These are phyloP conservation scores for Pulveroboletus frians DNA, from an alignment of 768 basidiomycete genomes.

Conservation along the genomic window DNA sequence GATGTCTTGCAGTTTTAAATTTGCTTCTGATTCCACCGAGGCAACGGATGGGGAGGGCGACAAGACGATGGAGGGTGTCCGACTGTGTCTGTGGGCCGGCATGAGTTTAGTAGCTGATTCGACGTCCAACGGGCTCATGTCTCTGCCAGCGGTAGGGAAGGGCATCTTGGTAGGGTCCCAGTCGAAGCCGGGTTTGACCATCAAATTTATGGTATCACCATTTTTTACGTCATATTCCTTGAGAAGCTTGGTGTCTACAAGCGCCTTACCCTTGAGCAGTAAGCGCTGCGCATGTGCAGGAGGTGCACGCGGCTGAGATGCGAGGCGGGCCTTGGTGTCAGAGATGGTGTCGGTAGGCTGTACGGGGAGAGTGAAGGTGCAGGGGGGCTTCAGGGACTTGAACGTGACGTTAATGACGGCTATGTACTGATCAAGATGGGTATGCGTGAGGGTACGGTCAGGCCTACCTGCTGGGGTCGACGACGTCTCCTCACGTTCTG, in stretches of 20 bases:
- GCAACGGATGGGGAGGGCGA: slow-evolving; percentile 65
- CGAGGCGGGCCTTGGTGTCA: slow-evolving; percentile 72
- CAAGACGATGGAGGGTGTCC: slow-evolving; percentile 74
- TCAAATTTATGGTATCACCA: slow-evolving; percentile 79
- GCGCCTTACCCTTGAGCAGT: slow-evolving; percentile 89
- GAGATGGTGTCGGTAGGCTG: slow-evolving; percentile 80
- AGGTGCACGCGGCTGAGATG: slow-evolving; percentile 62
- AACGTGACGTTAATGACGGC: slow-evolving; percentile 60
- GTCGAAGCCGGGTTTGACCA: slow-evolving; percentile 72
- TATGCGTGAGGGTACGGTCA: neutral
- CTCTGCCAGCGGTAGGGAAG: slow-evolving; percentile 21
- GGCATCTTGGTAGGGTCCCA: slow-evolving; percentile 51
- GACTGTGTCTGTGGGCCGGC: slow-evolving; percentile 44
- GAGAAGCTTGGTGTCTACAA: slow-evolving; percentile 82
- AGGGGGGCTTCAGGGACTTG: slow-evolving; percentile 88
- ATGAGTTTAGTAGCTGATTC: slow-evolving; percentile 24
- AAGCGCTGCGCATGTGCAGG: slow-evolving; percentile 78
- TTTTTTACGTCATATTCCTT: slow-evolving; percentile 85
- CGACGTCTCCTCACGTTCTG: slow-evolving; percentile 41
- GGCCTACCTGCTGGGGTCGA: slow-evolving; percentile 30
- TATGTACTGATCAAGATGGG: slow-evolving; percentile 9
- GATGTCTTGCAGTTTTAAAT: slow-evolving; percentile 47
- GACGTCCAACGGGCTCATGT: slow-evolving; percentile 16
- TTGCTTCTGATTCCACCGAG: slow-evolving; percentile 38
- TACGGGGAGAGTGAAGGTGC: slow-evolving; percentile 65